Base-by-base conservation (phyloP, 2,329 filamentous ascomycete species). In the Nannizziopsis arthrosporioides region DNA sequence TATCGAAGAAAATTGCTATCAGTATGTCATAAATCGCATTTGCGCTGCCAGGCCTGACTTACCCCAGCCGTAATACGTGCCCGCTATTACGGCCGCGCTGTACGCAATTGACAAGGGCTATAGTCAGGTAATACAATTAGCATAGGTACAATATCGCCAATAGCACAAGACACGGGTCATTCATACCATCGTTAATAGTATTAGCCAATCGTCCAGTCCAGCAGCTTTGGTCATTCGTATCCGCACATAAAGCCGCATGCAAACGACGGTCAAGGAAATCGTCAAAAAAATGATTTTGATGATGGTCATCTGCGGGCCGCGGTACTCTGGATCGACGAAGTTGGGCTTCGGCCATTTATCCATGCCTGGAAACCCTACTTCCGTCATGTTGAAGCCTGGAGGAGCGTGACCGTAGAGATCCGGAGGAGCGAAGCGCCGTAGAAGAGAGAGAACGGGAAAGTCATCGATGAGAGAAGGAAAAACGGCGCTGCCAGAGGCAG, bases 341-440 rank as follows among this genome's bases (percentile, higher is more conserved):
- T 63, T 62, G n/a, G 61, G 60, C 44, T 54, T 52, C 2, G 61
- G 60, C 59, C 59, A 63, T 31, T 56, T 30, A 5, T 27, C 35
- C 22, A 3, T 27, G 22, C 22, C 22, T 7, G 22, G 22, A 7
- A 27, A 27, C 22, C 22, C 22, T 27, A 27, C 22, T 27, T 27
- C 4, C 22, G 22, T 27, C 22, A 27, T 27, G 7, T 27, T 27
- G 22, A 27, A 27, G 22, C 22, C 22, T 27, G 22, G 22, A 27
- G 22, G 22, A 4, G 22, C 22, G 22, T 4, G 22, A 27, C 22
- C 7, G 22, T 27, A 27, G 22, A 27, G 22, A 27, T 27, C 22
- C 3, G 22, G 22, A 27, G 22, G 22, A 27, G 7, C 22, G 22
- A 27, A 27, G 7, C 22, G 22, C 22, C 22, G 22, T 27, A 27